phyloP scores from a whole-genome alignment of 306 rosid genomes.

The Castanea mollissima region DNA sequence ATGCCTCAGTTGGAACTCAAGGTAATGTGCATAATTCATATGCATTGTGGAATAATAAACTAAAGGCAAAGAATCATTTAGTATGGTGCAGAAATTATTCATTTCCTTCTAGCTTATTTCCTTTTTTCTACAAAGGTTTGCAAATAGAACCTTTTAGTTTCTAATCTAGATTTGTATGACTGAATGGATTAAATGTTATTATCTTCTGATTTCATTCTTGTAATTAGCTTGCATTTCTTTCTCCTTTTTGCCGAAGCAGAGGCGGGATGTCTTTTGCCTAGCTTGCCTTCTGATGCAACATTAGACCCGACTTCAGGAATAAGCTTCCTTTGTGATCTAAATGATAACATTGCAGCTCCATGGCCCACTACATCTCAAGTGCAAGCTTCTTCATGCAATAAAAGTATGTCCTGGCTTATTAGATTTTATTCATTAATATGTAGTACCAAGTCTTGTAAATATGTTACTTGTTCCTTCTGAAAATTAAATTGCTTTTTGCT shows the following conservation, averaged over 20 bases:
- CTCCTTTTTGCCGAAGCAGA: conserved; percentile 45
- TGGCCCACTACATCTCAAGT: conserved; percentile 77
- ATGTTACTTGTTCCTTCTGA: background rate
- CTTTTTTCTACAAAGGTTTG: background rate
- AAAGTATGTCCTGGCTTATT: conserved; percentile 50
- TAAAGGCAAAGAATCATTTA: background rate
- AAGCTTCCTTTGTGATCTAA: conserved; percentile 89
- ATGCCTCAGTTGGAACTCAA: conserved; percentile 79
- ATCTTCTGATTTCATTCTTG: background rate
- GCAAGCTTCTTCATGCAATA: conserved; percentile 74
- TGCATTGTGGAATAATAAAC: background rate
- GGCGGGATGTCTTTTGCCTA: conserved; percentile 88
- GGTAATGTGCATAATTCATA: conserved; percentile 44
- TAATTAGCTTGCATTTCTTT: conserved; percentile 18
- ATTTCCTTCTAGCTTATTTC: background rate
- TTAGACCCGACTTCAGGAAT: conserved; percentile 75
- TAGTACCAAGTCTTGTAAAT: background rate
- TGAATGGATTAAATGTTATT: background rate
- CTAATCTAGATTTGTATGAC: background rate
- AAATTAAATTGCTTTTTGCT: background rate
- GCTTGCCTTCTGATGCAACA: conserved; percentile 92
- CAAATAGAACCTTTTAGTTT: background rate
- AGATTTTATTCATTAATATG: background rate
- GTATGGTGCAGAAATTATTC: background rate
- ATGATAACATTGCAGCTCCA: conserved; percentile 96